phyloP scores from a whole-genome alignment of 2,329 filamentous ascomycete genomes.

The Chalaropsis thielavioides region DNA sequence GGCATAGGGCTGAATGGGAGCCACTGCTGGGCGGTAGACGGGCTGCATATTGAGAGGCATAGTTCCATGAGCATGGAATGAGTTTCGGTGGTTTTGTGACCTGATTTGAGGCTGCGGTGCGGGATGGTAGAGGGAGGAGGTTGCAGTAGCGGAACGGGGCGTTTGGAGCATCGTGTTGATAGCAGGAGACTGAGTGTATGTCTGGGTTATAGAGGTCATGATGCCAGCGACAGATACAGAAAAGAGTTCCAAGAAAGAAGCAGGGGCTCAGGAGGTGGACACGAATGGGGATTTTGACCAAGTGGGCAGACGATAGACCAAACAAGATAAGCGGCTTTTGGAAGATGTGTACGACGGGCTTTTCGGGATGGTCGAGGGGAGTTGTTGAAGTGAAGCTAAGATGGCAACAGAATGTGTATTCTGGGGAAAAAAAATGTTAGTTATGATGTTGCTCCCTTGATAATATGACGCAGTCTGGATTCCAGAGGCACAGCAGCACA shows the following conservation, averaged over 20 bases:
- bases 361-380: too few relatives aligned
- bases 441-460: background rate
- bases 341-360: too few relatives aligned
- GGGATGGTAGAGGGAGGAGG: conserved; percentile 31
- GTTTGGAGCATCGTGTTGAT: conserved; percentile 62
- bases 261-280: background rate
- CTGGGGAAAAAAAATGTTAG: background rate
- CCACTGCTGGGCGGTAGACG: conserved; percentile 22
- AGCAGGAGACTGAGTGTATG: conserved; percentile 58
- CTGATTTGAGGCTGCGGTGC: conserved; percentile 36
- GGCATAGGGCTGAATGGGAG: conserved; percentile 60
- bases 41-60: conserved; percentile 21
- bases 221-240: conserved; percentile 15
- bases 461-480: background rate
- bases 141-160: conserved; percentile 49
- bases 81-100: conserved; percentile 35
- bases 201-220: conserved; percentile 78
- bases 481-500: background rate
- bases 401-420: background rate
- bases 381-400: too few relatives aligned
- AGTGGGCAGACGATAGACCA: background rate
- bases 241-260: background rate
- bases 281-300: background rate
- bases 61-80: conserved; percentile 34
- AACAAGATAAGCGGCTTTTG: background rate